These are phyloP conservation scores for Blumeria graminis DNA, from an alignment of 2,329 filamentous ascomycete species.

Conservation along the genomic window DNA sequence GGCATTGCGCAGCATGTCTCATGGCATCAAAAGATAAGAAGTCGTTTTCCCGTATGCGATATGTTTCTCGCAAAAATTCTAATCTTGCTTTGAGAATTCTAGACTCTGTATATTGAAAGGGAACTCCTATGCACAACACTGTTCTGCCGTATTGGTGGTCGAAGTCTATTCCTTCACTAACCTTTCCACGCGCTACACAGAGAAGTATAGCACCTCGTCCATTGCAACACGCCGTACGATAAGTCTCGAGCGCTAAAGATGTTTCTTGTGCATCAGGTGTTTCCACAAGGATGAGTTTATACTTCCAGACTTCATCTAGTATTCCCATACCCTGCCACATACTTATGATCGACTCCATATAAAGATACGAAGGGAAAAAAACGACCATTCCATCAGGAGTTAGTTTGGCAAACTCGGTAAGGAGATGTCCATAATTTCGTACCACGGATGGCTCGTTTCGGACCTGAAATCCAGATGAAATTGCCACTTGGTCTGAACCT, in stretches of 20 bases:
- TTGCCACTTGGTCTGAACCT: conserved; percentile 77
- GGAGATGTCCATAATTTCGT: conserved; percentile 77
- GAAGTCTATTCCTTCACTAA: conserved; percentile 96
- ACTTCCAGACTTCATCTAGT: conserved; percentile 93
- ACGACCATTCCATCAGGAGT: conserved; percentile 97
- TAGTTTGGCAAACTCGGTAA: conserved; percentile 87
- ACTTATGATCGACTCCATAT: conserved; percentile 97
- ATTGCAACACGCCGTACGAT: conserved; percentile 92
- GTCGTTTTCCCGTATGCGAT: conserved; percentile 89
- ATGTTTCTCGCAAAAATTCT: conserved; percentile 90
- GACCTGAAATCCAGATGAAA: conserved; percentile 86
- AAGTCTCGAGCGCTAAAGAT: conserved; percentile 82
- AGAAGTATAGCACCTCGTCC: conserved; percentile 80
- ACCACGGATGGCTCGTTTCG: conserved; percentile 93
- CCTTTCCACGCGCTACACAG: conserved; percentile 90
- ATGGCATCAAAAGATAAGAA: conserved; percentile 98
- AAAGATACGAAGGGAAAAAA: conserved; percentile 94
- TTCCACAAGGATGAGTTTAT: conserved; percentile 93
- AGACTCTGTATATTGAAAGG: conserved; percentile 97
- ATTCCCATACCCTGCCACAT: conserved; percentile 99
- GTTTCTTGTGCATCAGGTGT: conserved; percentile 96
- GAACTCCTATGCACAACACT: conserved; percentile 87
- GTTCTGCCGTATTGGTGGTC: conserved; percentile 95
- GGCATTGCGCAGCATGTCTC: conserved; percentile 92
- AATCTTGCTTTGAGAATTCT: conserved; percentile 86